A percentile compares a stretch with the other conserved stretches of the same genome.
These are phyloP conservation scores for Globisporangium spiculum DNA, from an alignment of 352 stramenopile species.

Conservation along the genomic window DNA sequence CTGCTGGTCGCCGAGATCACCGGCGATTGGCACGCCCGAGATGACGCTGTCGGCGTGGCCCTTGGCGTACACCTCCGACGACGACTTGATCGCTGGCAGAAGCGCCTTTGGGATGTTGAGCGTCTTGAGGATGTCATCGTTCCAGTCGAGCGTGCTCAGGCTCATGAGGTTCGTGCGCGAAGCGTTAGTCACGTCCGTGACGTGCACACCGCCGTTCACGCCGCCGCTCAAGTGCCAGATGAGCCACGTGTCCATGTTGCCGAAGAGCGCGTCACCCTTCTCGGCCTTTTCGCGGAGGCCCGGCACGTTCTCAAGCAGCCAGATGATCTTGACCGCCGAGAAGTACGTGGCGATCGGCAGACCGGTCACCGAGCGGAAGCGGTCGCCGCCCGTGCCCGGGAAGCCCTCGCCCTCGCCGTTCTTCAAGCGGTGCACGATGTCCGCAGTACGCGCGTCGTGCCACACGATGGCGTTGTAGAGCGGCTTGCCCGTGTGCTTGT, in stretches of 20 bases:
- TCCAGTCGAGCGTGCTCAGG: conserved; percentile 90
- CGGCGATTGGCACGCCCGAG: conserved; percentile 87
- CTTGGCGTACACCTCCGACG: conserved; percentile 82
- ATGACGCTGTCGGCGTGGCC: conserved; percentile 60
- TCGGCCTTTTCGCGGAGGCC: conserved; percentile 86
- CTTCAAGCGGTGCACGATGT: conserved; percentile 85
- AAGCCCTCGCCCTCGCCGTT: conserved; percentile 61
- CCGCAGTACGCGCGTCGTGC: conserved; percentile 95
- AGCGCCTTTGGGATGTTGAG: conserved; percentile 86
- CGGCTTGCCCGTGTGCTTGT: conserved; percentile 93
- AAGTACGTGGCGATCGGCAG: conserved; percentile 98
- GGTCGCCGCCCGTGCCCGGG: conserved; percentile 46
- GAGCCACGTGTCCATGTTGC: conserved; percentile 98
- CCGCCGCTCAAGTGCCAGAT: conserved; percentile 93
- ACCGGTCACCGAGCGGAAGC: conserved; percentile 86
- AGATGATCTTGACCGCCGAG: conserved; percentile 97
- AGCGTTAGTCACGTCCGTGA: conserved; percentile 98
- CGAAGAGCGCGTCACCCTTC: conserved; percentile 90
- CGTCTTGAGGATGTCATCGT: conserved; percentile 80
- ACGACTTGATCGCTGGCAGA: conserved; percentile 93
- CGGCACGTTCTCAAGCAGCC: conserved; percentile 95
- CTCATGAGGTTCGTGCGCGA: conserved; percentile 95
- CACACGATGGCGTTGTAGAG: conserved; percentile 99
- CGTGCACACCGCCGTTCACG: conserved; percentile 82
- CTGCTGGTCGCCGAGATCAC: conserved; percentile 97